Evolutionary conservation across 768 basidiomycete species (phyloP), one percentile per base, ranked within the genome.

Genomic region (Mycena pura): DNA sequence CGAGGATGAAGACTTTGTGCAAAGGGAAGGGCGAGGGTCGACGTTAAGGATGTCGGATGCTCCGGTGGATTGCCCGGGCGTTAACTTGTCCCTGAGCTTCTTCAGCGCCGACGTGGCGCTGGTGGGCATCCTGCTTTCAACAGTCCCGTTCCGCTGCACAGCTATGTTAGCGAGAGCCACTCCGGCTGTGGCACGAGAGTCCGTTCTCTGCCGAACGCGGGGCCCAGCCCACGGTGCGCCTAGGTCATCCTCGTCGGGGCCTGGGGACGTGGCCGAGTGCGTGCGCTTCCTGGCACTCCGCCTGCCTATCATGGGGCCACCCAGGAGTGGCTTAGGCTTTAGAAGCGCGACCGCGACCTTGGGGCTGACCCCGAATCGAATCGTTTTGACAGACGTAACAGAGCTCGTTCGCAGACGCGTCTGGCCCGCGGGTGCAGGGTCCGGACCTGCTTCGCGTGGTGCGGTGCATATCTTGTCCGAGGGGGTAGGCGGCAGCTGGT

Each of bases 371-470:
- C 21, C 46, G 40, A 44, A 45, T 46, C 64, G 64, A 36, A 65
- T 62, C 46, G 64, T 65, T 58, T 65, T 60, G 38, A 61, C 41
- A 29, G 64, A 65, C 41, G 55, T 62, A 49, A 58, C 44, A 21
- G 62, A 63, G 51, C 56, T 54, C 40, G 59, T 65, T 52, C 64
- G 38, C 51, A 62, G 52, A 24, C 63, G 63, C n/a, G 56, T 31
- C 34, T 40, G 55, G 48, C 19, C 34, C 19, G 39, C 17, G 6
- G 39, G 17, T 34, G 19, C 9, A n/a, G 32, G 27, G 46, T 54
- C 46, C 19, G 21, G 44, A 24, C 25, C 24, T 8, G 43, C 45
- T 22, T 59, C 34, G 46, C 22, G 17, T 4, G 44, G 19, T 7
- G 29, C 29, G 15, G 13, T 9, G 41, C 17, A 34, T 21, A 24